Conservation (phyloP, 345 rosid genomes). For the Eucalyptus viminalis region DNA sequence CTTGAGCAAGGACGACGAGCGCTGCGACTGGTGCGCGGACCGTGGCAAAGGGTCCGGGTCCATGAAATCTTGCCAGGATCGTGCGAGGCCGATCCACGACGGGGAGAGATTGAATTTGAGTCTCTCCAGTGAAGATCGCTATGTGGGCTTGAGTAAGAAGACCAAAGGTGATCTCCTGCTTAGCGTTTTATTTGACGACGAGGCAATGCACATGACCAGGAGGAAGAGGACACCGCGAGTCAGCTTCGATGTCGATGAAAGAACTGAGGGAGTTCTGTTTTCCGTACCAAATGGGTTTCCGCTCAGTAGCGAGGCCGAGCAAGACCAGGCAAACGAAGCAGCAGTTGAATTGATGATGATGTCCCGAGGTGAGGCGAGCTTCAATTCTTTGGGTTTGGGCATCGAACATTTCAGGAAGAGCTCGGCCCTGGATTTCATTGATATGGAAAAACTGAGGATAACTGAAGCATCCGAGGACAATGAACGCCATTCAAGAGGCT, state of each 20-base stretch:
- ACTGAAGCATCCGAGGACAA: neutral
- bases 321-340: neutral
- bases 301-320: neutral
- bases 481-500: neutral
- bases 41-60: slow-evolving; percentile 32
- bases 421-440: neutral
- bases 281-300: neutral
- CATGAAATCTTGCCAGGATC: slow-evolving; percentile 1
- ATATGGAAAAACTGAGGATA: neutral
- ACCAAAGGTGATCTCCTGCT: neutral
- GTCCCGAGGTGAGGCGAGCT: neutral
- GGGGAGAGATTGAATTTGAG: neutral
- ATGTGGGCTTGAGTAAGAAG: neutral
- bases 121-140: neutral
- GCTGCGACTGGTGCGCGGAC: slow-evolving; percentile 16
- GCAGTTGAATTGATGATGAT: neutral
- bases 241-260: neutral
- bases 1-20: slow-evolving; percentile 19
- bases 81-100: neutral
- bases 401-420: neutral
- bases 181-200: neutral
- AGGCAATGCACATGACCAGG: neutral
- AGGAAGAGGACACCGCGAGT: neutral
- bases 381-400: neutral
- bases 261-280: neutral